Evolutionary conservation across 495 filamentous ascomycete species (phyloP).

Genomic region (Paragyromitra xinjiangensis): DNA sequence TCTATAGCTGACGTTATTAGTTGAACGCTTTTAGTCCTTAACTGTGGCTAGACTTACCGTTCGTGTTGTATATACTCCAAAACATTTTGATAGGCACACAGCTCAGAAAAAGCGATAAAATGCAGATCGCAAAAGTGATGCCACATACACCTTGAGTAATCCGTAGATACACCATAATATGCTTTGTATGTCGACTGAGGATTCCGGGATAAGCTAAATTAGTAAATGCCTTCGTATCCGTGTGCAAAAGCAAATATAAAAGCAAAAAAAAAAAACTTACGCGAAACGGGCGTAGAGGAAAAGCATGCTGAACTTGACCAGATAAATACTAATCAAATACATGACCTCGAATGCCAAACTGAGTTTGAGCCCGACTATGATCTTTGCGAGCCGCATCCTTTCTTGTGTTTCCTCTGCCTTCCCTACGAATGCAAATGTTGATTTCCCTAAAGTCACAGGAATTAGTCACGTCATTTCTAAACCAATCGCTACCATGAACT

Average conservation of each 20-base stretch:
- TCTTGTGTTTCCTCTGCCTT: conserved; percentile 36
- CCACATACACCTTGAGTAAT: conserved; percentile 53
- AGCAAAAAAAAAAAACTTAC: conserved; percentile 32
- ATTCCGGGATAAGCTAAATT: conserved; percentile 1
- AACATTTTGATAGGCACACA: conserved; percentile 52
- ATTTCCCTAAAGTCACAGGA: conserved; percentile 27
- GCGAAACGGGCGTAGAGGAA: conserved; percentile 56
- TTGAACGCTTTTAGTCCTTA: neutral
- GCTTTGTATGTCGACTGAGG: conserved; percentile 53
- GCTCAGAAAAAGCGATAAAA: conserved; percentile 54
- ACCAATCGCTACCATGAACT: neutral
- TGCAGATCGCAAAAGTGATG: conserved; percentile 47
- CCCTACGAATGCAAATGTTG: conserved; percentile 47
- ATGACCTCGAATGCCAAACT: conserved; percentile 53
- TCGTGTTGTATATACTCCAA: conserved; percentile 43
- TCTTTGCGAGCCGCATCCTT: conserved; percentile 33
- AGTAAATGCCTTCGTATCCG: neutral
- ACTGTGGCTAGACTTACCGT: conserved; percentile 30
- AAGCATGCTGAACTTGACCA: conserved; percentile 57
- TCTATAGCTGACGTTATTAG: conserved; percentile 23
- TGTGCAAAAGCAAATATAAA: neutral
- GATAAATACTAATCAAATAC: conserved; percentile 55
- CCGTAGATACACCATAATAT: conserved; percentile 52
- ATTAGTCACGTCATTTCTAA: conserved; percentile 12
- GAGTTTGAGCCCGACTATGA: conserved; percentile 52